phyloP scores from a whole-genome alignment of 306 rosid genomes.

The Cicer bijugum region DNA sequence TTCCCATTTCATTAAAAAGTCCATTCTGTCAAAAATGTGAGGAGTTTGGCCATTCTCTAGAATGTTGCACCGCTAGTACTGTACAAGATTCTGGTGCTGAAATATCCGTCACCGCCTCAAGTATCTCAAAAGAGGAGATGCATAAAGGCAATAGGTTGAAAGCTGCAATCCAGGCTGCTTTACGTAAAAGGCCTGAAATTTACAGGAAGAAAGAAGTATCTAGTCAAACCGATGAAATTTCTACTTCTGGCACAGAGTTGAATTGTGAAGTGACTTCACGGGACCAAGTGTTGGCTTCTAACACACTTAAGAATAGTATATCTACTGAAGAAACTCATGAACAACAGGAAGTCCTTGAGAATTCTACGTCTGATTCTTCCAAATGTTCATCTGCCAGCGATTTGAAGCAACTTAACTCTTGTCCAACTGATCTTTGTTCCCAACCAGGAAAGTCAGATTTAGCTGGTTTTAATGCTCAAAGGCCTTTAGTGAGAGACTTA shows the following conservation, averaged over 20 bases:
- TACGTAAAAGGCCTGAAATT: conserved; percentile 82
- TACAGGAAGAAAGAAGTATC: conserved; percentile 69
- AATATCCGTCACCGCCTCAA: conserved; percentile 48
- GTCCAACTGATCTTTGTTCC: conserved; percentile 46
- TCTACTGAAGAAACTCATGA: conserved; percentile 56
- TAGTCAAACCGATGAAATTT: conserved; percentile 63
- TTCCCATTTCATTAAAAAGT: conserved; percentile 51
- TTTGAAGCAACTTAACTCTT: conserved; percentile 48
- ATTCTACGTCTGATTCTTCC: conserved; percentile 49
- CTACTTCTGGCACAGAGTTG: conserved; percentile 55
- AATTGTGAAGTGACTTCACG: conserved; percentile 57
- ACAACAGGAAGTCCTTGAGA: conserved; percentile 53
- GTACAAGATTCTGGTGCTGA: conserved; percentile 59
- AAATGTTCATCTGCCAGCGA: conserved; percentile 48
- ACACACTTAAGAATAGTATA: conserved; percentile 53
- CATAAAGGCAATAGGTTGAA: conserved; percentile 70
- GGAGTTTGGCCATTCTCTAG: conserved; percentile 68
- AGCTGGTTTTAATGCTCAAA: conserved; percentile 48
- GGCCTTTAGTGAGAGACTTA: conserved; percentile 54
- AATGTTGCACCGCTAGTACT: conserved; percentile 56
- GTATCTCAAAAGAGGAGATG: conserved; percentile 64
- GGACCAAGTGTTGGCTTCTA: conserved; percentile 54
- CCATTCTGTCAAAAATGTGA: conserved; percentile 69
- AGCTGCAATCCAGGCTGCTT: conserved; percentile 86
- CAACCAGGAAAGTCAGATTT: conserved; percentile 53